Base-by-base conservation (phyloP, 192 early-diverging fungal genomes). In the Mortierella hygrophila region DNA sequence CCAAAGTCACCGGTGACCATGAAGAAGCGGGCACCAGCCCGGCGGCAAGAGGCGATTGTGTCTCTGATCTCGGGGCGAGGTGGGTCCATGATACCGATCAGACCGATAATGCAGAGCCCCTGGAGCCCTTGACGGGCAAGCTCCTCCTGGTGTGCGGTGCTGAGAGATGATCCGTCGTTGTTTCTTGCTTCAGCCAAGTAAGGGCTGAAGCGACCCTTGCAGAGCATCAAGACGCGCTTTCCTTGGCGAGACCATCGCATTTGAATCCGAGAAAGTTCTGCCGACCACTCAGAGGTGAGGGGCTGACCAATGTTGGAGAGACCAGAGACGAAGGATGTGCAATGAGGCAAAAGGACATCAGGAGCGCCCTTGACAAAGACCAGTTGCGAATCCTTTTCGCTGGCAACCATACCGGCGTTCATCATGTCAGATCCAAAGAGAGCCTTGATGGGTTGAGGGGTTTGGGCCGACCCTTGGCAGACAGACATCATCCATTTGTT, bases 1-100 rank as follows among this genome's bases (percentile, higher is more conserved):
- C 89, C 83, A 77, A 93, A 94, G 74, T 97, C 96, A 69, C 96
- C 96, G 32, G 96, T 97, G 68, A 95, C 92, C 97, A 97, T 96
- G 74, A 94, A 93, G 52, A 97, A 89, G 52, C 94, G 90, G 55
- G 96, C 87, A 29, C 93, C 93, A 4, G 96, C 96, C 29, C 82
- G 77, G 49, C 91, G 90, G 72, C 91, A 91, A 1, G 78, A 88
- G 29, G 74, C 88, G 32, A 98, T 91, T 8, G 94, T 89, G 37
- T 88, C 80, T 10, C 82, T 87, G 42, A 94, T 93, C 79, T 96
- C 96, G 16, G 89, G 88, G 55, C 96, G 92, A n/a, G 95, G 96
- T 60, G 96, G 97, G 78, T 97, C 97, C 63, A 92, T 88, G 68
- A 98, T 95, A 0, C 92, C 94, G 32, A 95, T 88, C 11, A 97